phyloP scores from a whole-genome alignment of 1,139 yeast genomes.

The Pichia inconspicua region DNA sequence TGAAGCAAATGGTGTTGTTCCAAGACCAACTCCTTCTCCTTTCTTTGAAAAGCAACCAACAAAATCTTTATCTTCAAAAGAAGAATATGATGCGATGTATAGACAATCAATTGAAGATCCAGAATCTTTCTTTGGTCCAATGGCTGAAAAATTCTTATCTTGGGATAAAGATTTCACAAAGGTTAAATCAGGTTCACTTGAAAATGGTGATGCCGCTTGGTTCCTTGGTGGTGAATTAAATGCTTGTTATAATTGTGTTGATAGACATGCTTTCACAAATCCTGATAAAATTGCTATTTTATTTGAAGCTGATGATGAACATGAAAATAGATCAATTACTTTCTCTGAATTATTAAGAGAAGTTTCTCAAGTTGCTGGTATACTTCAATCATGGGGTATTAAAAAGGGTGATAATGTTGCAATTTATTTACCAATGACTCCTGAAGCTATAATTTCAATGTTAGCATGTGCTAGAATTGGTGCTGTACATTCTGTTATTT shows the following conservation, averaged over 20 bases:
- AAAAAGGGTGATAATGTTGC: conserved; percentile 94
- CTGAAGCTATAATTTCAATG: conserved; percentile 91
- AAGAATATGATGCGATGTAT: conserved; percentile 71
- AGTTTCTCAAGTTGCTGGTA: conserved; percentile 85
- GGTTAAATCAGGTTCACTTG: conserved; percentile 66
- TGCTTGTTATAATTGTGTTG: conserved; percentile 93
- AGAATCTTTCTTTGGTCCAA: conserved; percentile 72
- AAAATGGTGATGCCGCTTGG: conserved; percentile 82
- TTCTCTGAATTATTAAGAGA: conserved; percentile 81
- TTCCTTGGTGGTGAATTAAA: conserved; percentile 88
- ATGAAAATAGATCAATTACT: conserved; percentile 65
- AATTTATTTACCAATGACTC: conserved; percentile 93
- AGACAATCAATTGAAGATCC: conserved; percentile 75
- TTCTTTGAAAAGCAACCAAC: conserved; percentile 69
- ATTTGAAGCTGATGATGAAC: conserved; percentile 92
- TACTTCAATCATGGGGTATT: conserved; percentile 80
- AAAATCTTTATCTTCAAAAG: conserved; percentile 33
- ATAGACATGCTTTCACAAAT: conserved; percentile 81
- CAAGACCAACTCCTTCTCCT: conserved; percentile 64
- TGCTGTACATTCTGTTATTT: conserved; percentile 92
- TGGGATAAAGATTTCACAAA: conserved; percentile 83
- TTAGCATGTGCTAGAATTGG: conserved; percentile 92
- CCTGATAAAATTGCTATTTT: conserved; percentile 88
- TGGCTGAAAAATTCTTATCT: conserved; percentile 67
- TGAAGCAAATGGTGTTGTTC: conserved; percentile 65